Base-by-base conservation (phyloP, 192 early-diverging fungal species). In the Coemansia sp. region DNA sequence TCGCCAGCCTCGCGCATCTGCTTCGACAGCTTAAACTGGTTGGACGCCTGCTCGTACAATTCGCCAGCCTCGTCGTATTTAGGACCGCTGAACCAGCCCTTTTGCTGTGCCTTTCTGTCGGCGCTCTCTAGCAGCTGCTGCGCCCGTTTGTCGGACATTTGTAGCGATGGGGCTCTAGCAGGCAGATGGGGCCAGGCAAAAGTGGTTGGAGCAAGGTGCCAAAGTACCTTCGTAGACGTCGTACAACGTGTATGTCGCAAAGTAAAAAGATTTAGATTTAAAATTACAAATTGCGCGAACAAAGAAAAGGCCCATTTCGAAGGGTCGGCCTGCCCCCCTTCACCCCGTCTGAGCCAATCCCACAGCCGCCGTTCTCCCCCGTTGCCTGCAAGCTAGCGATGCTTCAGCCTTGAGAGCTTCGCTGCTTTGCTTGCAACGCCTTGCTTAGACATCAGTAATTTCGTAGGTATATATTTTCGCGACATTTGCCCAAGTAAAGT, bases 21-120 rank as follows among this genome's bases (percentile, higher is more conserved):
- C 70, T 95, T 91, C 43, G 84, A 84, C 18, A 96, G 70, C 74
- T 95, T 97, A 83, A 91, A 99, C 49, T 85, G 82, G 74, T 96
- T 97, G 32, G 83, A 91, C 5, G 96, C 96, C 58, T 89, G 86
- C 60, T 79, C 82, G 68, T 89, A 99, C 29, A 97, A 82, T 37
- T 99, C 96, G 26, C 88, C 85, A 6, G 96, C 94, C 63, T 99
- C 94, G 46, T 97, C 94, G 56, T 85, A 85, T 64, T 96, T 97
- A 54, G 91, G 91, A 1, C 84, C 82, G 33, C 81, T 77, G 65
- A 86, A 87, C 84, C 87, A 90, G 21, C 82, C 66, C 50, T 73
- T 77, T 19, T 78, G 68, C 2, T 71, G 77, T 11, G 85, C 81
- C 55, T 80, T 85, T 60, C 87, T 88, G 64, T 88, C 81, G 21